Base-by-base conservation (phyloP, 306 rosid genomes). In the Aeschynomene evenia region DNA sequence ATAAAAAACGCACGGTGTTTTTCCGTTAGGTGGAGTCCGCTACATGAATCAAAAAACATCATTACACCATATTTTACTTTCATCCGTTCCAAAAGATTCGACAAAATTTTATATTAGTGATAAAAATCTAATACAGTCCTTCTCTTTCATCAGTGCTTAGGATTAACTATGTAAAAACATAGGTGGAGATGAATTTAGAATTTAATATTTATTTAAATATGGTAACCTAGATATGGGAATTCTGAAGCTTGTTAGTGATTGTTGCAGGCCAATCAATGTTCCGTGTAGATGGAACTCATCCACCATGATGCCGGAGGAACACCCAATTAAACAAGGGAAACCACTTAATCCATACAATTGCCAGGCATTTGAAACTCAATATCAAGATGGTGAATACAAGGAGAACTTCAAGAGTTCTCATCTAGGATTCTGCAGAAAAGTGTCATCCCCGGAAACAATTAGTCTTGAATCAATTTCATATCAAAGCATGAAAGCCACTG, bases 281-380 rank as follows among this genome's bases (percentile, higher is more conserved):
- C 90, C 94, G 72, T 77, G 80, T 65, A 84, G 88, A 79, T 86
- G 97, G 96, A 87, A 83, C 79, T 81, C 96, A 46, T 63, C 72
- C 48, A 77, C 77, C 11, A 58, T 74, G 82, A 71, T 79, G 87
- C 86, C 82, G 6, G 80, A 80, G 71, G 86, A 84, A 68, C 61
- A 75, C 18, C 66, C 75, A 34, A 74, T 42, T 68, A 80, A 81
- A 68, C 94, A 80, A 82, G 89, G 54, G 62, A 72, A 59, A 39
- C 45, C 85, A 42, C 4, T 40, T 39, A 75, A 69, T 70, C 82
- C 72, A 18, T 76, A 73, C 42, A 72, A 76, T 42, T 51, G 34
- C 60, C 80, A 79, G 10, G 34, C 81, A 36, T 71, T 60, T 18
- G 93, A 92, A 34, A 59, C 49, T 69, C 85, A 70, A 9, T 80